Conservation (phyloP, 495 filamentous ascomycete species). For the Elasticomyces elasticus region DNA sequence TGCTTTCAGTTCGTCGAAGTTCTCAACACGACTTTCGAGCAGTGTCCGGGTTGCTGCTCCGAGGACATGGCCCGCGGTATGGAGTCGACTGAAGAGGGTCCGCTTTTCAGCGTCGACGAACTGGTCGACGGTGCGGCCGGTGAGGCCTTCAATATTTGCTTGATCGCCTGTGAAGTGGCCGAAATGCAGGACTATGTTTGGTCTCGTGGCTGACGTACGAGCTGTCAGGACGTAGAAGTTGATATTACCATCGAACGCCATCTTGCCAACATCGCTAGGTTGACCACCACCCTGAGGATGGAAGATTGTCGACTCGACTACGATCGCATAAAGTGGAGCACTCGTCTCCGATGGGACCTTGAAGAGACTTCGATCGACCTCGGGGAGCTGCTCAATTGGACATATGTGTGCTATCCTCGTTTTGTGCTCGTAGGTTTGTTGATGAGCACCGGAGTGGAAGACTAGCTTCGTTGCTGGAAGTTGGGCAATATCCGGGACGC, state of each 20-base stretch:
- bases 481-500: not conserved
- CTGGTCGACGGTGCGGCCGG: constrained; percentile 38
- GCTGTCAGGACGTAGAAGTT: constrained; percentile 43
- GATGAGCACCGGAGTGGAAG: not conserved
- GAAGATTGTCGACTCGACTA: not conserved
- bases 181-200: constrained; percentile 46
- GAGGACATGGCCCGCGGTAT: constrained; percentile 57
- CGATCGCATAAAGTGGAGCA: not conserved
- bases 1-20: constrained; percentile 52
- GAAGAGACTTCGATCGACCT: not conserved
- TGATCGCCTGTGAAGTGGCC: constrained; percentile 36
- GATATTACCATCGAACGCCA: not conserved
- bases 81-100: constrained; percentile 47
- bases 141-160: constrained; percentile 21
- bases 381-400: not conserved
- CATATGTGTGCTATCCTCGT: not conserved
- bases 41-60: constrained; percentile 48
- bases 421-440: constrained; percentile 1
- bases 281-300: not conserved
- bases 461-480: not conserved
- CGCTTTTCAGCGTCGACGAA: constrained; percentile 45
- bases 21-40: constrained; percentile 36
- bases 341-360: not conserved
- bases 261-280: not conserved
- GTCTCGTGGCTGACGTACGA: constrained; percentile 35